Percentiles rank a stretch among this genome's conserved stretches.
Evolutionary conservation across 148 eudicot genomes (phyloP).

Genomic region (Oxyria digyna): DNA sequence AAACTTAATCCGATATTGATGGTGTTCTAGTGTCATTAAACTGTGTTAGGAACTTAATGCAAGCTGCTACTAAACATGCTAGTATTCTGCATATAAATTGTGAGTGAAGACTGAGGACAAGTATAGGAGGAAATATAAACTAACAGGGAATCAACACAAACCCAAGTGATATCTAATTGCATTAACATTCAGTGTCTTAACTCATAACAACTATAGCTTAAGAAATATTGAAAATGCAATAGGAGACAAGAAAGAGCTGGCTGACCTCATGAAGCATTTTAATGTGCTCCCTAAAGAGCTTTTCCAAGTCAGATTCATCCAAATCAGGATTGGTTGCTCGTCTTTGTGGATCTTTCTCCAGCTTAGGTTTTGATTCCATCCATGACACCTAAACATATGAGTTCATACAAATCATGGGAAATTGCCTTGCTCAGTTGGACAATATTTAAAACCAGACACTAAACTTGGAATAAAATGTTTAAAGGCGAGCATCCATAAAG

Average conservation of each 20-base stretch:
- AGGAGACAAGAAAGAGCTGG: not conserved
- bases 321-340: constrained; percentile 72
- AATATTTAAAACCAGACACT: not conserved
- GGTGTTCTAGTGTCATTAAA: not conserved
- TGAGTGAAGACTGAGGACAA: not conserved
- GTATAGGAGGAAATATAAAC: not conserved
- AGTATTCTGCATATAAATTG: not conserved
- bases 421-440: not conserved
- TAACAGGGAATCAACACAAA: not conserved
- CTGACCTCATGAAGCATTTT: constrained; percentile 80
- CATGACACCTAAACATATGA: constrained; percentile 62
- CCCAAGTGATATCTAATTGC: not conserved
- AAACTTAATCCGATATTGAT: not conserved
- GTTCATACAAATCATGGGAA: not conserved
- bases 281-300: constrained; percentile 83
- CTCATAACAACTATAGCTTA: not conserved
- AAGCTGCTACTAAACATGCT: not conserved
- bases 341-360: constrained; percentile 95
- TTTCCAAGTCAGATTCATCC: constrained; percentile 84
- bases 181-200: not conserved
- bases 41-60: not conserved
- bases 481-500: not conserved
- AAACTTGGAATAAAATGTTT: not conserved
- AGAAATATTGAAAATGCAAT: not conserved
- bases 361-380: constrained; percentile 79